Evolutionary conservation across 306 rosid species (phyloP).

Genomic region (Arachis stenosperma): DNA sequence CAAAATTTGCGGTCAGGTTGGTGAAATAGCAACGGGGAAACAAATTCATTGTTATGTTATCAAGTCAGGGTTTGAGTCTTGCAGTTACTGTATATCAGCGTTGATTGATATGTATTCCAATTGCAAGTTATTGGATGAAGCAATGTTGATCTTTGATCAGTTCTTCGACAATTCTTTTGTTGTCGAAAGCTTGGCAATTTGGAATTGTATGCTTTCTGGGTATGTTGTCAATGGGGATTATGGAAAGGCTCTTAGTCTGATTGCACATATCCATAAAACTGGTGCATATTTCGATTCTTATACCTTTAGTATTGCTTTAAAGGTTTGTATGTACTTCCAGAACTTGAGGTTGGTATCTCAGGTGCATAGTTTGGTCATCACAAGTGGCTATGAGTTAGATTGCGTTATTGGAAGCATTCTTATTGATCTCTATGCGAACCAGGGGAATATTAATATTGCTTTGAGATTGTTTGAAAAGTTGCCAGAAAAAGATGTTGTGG

Average conservation of each 20-base stretch:
- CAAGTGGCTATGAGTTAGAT: constrained; percentile 67
- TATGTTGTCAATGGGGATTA: constrained; percentile 54
- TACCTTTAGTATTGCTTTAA: constrained; percentile 70
- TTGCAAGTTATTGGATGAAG: constrained; percentile 58
- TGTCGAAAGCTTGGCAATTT: constrained; percentile 57
- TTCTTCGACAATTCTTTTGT: constrained; percentile 38
- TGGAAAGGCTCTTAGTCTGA: constrained; percentile 55
- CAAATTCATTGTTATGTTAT: constrained; percentile 65
- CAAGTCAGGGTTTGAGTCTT: constrained; percentile 67
- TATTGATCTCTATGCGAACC: constrained; percentile 59
- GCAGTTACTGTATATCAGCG: constrained; percentile 65
- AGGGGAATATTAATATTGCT: constrained; percentile 58
- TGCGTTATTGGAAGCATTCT: constrained; percentile 80
- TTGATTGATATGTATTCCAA: constrained; percentile 84
- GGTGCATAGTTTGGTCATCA: constrained; percentile 76
- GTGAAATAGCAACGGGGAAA: constrained; percentile 54
- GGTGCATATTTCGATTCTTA: constrained; percentile 64
- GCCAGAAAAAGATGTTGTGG: constrained; percentile 66
- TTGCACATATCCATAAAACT: constrained; percentile 53
- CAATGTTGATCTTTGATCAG: constrained; percentile 57
- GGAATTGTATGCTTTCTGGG: constrained; percentile 92
- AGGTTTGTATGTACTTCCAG: constrained; percentile 61
- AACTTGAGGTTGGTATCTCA: constrained; percentile 62
- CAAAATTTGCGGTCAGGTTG: constrained; percentile 55
- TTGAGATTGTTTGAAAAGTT: constrained; percentile 65